A percentile compares a stretch with the other conserved stretches of the same genome.
Conservation (phyloP, 495 filamentous ascomycete genomes). For the Neurospora africana region DNA sequence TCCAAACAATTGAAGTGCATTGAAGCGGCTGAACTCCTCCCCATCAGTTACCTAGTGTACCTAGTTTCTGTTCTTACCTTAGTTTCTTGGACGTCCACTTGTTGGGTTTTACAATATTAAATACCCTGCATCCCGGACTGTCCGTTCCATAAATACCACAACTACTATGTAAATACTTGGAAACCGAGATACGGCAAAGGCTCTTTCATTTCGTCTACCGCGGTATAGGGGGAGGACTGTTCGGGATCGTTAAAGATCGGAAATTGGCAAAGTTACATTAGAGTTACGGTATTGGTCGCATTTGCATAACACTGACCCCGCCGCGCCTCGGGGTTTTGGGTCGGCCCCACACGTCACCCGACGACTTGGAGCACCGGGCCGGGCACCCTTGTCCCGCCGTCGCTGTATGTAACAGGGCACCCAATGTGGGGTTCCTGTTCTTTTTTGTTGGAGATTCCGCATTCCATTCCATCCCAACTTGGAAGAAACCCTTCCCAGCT, state of each 20-base stretch:
- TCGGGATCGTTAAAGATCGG: background rate
- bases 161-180: background rate
- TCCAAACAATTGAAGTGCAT: background rate
- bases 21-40: too few species aligned
- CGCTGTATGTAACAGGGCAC: background rate
- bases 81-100: background rate
- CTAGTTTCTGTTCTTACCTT: too few species aligned
- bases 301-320: background rate
- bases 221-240: background rate
- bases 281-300: background rate
- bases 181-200: background rate
- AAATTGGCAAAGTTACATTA: background rate
- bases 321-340: background rate
- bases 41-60: too few species aligned
- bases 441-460: background rate
- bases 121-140: background rate
- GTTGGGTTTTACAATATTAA: background rate
- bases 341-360: background rate
- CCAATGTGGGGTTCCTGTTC: background rate
- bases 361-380: background rate
- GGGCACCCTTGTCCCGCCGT: background rate
- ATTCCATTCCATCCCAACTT: background rate
- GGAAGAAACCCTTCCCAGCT: background rate
- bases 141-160: background rate
- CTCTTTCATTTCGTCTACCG: background rate